Evolutionary conservation across 2,329 filamentous ascomycete genomes (phyloP), one percentile per base, ranked within the genome.

Genomic region (Fusarium palustre): DNA sequence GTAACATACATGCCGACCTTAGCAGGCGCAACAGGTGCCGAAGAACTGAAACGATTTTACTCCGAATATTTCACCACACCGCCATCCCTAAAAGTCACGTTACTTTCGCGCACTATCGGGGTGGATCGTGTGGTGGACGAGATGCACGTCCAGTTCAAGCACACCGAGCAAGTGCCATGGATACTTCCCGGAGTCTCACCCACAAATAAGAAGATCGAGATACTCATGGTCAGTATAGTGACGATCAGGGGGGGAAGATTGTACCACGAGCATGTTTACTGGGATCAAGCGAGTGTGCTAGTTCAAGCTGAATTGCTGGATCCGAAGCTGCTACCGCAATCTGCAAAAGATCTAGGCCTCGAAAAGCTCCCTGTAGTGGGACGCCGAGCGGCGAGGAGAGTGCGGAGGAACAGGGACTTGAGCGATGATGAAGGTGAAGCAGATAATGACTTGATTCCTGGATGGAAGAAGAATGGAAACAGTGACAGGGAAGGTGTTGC

Each of bases 1-100:
- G 89, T 91, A 15, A 91, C 91, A 47, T 86, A 91, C 76, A 82
- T 92, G 25, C 89, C 90, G 0, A 92, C 90, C 0, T 69, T 88
- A 33, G 87, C 85, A 0, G 90, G 91, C 10, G 91, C 88, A 2
- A 85, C 91, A 22, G 90, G 90, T 0, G 81, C 87, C 34, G 81
- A 82, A 5, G 81, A 84, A 11, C 81, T 92, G 2, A 84, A 86
- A 33, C 79, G 84, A 5, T 92, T 92, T 78, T 92, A 92, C 77
- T 81, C 83, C 0, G 77, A 90, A 59, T 88, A 89, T 68, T 92
- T 92, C 79, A 82, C 80, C 38, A 92, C 91, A 58, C 89, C 90
- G 0, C 79, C 83, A 0, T 88, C 90, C 9, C 85, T 87, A 2
- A 79, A 81, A 7, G 79, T 91, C 11, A 87, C 88, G 10, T 82